phyloP scores from a whole-genome alignment of 2,329 filamentous ascomycete species.

The Neurospora sp. region DNA sequence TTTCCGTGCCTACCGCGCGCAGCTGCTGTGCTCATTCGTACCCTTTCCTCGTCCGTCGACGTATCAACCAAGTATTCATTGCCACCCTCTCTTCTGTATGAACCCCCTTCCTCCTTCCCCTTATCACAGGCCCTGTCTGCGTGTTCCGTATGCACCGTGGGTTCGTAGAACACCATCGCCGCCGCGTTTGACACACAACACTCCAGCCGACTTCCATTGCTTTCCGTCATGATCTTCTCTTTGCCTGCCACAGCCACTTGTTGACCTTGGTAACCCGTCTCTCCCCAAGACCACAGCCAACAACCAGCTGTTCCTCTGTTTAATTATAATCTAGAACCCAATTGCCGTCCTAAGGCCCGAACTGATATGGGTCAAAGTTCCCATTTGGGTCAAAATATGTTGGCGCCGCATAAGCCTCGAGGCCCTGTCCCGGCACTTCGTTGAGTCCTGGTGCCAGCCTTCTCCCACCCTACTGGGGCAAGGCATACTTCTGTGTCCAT shows the following conservation, averaged over 20 bases:
- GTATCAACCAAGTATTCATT: background rate
- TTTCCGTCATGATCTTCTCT: background rate
- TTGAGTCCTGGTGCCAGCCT: background rate
- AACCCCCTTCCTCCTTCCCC: background rate
- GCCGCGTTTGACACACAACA: background rate
- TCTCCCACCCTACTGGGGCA: slow-evolving; percentile 27
- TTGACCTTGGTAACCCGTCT: background rate
- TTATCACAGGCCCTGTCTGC: background rate
- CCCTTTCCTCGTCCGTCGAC: background rate
- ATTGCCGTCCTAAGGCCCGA: background rate
- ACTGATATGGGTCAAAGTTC: background rate
- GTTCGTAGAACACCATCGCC: background rate
- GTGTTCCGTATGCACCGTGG: background rate
- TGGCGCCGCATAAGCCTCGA: background rate
- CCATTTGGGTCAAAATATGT: background rate
- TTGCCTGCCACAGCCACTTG: background rate
- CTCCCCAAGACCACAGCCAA: background rate
- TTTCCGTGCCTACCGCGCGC: background rate
- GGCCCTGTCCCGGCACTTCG: background rate
- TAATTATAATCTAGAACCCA: background rate
- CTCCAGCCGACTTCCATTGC: background rate
- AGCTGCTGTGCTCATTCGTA: background rate
- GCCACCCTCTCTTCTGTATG: background rate
- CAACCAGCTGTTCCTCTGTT: background rate
- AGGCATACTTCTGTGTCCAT: slow-evolving; percentile 81